Percentiles rank a stretch among this genome's conserved stretches.
Evolutionary conservation across 306 rosid genomes (phyloP).

Genomic region (Pyrus communis): DNA sequence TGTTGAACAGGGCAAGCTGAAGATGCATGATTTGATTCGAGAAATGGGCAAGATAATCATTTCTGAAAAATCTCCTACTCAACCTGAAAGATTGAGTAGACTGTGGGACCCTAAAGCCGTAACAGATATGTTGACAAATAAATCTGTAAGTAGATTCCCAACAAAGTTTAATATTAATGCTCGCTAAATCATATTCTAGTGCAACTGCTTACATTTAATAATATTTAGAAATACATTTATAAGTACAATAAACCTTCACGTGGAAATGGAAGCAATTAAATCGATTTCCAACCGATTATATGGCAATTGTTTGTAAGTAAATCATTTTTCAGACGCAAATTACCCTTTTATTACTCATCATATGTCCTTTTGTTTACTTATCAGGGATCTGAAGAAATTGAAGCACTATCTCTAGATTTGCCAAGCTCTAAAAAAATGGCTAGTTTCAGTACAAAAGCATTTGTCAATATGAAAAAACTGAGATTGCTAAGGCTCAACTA

Average conservation of each 20-base stretch:
- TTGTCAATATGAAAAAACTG: conserved; percentile 27
- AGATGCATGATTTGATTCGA: conserved; percentile 24
- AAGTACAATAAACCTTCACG: neutral
- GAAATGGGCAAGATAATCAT: conserved; percentile 43
- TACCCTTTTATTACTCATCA: neutral
- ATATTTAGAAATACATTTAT: neutral
- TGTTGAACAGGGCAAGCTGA: neutral
- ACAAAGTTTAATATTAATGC: neutral
- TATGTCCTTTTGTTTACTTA: neutral
- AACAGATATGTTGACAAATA: neutral
- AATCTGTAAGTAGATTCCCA: neutral
- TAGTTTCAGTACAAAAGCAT: conserved; percentile 16
- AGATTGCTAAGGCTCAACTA: conserved; percentile 30
- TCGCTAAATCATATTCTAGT: neutral
- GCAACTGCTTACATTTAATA: too few relatives aligned
- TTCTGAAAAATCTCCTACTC: neutral
- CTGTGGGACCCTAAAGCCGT: neutral
- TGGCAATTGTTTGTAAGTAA: too few relatives aligned
- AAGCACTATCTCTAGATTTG: conserved; percentile 9
- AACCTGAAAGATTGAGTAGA: conserved; percentile 2
- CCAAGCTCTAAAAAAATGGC: neutral
- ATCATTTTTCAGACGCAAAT: too few relatives aligned
- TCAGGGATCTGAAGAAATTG: conserved; percentile 14
- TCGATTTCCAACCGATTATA: too few relatives aligned
- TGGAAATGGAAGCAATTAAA: too few relatives aligned